Percentiles rank a stretch among this genome's conserved stretches.
Evolutionary conservation across 305 asterid genomes (phyloP).

Genomic region (Striga hermonthica): DNA sequence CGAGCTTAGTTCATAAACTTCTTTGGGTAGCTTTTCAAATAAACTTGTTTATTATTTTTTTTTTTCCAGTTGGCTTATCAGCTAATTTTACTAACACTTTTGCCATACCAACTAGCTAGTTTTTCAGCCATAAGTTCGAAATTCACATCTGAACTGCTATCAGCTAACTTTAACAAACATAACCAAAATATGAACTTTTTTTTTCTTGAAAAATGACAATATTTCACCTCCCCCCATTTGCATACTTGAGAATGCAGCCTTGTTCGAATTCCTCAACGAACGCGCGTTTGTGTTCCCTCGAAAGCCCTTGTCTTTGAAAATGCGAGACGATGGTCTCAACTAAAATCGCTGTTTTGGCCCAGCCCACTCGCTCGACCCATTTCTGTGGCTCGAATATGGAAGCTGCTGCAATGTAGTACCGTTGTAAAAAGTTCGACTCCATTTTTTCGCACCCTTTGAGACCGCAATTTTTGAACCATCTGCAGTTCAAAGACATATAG

Average conservation of each 20-base stretch:
- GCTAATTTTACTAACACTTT: too few species aligned
- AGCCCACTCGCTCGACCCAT: slow-evolving; percentile 52
- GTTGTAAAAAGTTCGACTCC: slow-evolving; percentile 37
- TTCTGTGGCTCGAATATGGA: slow-evolving; percentile 61
- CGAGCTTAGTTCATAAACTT: too few species aligned
- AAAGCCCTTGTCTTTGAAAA: slow-evolving; percentile 30
- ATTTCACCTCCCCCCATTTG: slow-evolving; percentile 47
- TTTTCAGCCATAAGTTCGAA: too few species aligned
- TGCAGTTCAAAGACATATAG: slow-evolving; percentile 4
- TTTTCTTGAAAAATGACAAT: not conserved
- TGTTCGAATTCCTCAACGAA: slow-evolving; percentile 45
- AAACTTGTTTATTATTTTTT: too few species aligned
- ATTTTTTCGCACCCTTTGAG: slow-evolving; percentile 47
- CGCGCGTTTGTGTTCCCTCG: slow-evolving; percentile 35
- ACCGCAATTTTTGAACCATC: slow-evolving; percentile 56
- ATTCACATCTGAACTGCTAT: too few species aligned
- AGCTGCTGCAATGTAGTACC: slow-evolving; percentile 56
- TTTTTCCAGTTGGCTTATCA: too few species aligned
- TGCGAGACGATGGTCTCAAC: slow-evolving; percentile 41
- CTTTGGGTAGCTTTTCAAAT: too few species aligned
- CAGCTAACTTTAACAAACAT: too few species aligned
- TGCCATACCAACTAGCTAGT: too few species aligned
- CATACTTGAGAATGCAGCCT: slow-evolving; percentile 29
- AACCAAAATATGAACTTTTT: too few species aligned
- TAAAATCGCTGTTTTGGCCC: slow-evolving; percentile 70